Evolutionary conservation across 441 rosid genomes (phyloP).

Genomic region (Eugenia klotzschiana): DNA sequence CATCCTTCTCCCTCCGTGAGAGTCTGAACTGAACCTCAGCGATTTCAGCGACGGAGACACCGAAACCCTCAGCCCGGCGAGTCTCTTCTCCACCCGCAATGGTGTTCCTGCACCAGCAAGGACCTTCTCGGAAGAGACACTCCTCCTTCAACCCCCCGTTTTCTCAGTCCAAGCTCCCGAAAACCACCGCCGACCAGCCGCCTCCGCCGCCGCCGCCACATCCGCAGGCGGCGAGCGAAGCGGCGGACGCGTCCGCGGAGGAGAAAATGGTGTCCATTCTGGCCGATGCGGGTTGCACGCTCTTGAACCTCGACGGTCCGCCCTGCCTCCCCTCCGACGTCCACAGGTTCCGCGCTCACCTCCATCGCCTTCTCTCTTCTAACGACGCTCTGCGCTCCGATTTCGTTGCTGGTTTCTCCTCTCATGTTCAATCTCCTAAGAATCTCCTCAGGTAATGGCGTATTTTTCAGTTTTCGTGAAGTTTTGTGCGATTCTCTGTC

Average conservation of each 20-base stretch:
- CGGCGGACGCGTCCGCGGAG: slow-evolving; percentile 8
- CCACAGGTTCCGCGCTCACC: slow-evolving; percentile 50
- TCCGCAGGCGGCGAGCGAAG: not conserved
- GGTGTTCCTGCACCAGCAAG: slow-evolving; percentile 37
- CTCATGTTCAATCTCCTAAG: slow-evolving; percentile 33
- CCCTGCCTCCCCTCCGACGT: slow-evolving; percentile 63
- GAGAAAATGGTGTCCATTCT: slow-evolving; percentile 47
- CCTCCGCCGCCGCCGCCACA: not conserved
- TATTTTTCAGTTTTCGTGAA: not conserved
- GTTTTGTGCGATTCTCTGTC: not conserved
- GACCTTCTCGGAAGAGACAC: slow-evolving; percentile 33
- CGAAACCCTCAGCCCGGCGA: not conserved
- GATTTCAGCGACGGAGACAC: not conserved
- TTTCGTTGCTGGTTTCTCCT: slow-evolving; percentile 44
- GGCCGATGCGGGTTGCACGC: slow-evolving; percentile 71
- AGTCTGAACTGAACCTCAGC: no score
- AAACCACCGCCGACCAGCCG: slow-evolving; percentile 5
- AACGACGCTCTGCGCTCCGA: slow-evolving; percentile 20
- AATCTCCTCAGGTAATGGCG: slow-evolving; percentile 44
- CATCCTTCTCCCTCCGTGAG: not conserved
- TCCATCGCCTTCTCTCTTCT: slow-evolving; percentile 32
- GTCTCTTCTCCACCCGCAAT: slow-evolving; percentile 8
- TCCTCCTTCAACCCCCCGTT: slow-evolving; percentile 23
- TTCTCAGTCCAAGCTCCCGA: slow-evolving; percentile 9
- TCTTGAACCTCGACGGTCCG: slow-evolving; percentile 42